A percentile compares a stretch with the other conserved stretches of the same genome.
Conservation (phyloP, 139 green algal genomes). For the Raphidocelis subcapitata region DNA sequence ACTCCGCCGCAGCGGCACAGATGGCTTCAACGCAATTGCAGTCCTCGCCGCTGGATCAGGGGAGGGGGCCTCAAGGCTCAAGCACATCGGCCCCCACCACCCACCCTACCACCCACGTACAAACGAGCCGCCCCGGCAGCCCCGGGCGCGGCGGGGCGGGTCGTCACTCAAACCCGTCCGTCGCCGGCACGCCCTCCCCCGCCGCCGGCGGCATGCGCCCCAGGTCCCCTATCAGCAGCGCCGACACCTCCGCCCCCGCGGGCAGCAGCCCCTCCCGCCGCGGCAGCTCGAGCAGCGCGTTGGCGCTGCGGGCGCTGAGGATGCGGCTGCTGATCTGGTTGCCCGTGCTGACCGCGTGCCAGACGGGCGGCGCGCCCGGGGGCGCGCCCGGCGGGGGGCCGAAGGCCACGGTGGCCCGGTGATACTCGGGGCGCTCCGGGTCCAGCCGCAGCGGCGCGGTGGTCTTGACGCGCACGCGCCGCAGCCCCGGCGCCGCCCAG, state of each 20-base stretch:
- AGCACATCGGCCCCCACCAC: background rate
- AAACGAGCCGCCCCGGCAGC: background rate
- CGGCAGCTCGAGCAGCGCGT: conserved; percentile 64
- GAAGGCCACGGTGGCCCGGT: conserved; percentile 69
- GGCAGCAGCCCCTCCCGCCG: conserved; percentile 41
- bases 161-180: conserved; percentile 32
- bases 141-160: no score
- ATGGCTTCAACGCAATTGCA: no score
- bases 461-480: conserved; percentile 61
- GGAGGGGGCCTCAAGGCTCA: no score
- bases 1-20: no score
- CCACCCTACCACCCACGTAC: background rate
- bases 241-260: conserved; percentile 63
- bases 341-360: conserved; percentile 80
- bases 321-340: conserved; percentile 93
- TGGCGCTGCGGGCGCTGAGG: conserved; percentile 65
- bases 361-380: background rate
- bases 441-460: conserved; percentile 73
- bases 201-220: conserved; percentile 34
- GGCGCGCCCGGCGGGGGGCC: background rate
- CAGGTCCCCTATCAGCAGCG: conserved; percentile 72
- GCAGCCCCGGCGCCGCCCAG: conserved; percentile 60
- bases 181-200: conserved; percentile 27
- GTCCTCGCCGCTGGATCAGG: no score
- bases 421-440: conserved; percentile 94